Conservation (phyloP, 2,329 filamentous ascomycete genomes). For the Coniosporium tulheliwenetii region DNA sequence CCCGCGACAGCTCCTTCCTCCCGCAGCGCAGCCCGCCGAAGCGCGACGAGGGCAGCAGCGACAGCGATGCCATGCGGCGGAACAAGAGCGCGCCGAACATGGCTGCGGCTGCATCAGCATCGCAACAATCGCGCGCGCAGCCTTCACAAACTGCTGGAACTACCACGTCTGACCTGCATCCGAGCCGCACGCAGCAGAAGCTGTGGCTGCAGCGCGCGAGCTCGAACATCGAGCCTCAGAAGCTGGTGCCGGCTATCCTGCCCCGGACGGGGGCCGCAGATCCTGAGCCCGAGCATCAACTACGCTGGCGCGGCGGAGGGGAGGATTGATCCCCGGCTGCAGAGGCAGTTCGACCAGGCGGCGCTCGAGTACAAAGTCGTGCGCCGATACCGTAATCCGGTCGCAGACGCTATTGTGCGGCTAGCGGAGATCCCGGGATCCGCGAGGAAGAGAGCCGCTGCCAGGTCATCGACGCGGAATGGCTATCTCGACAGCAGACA, state of each 20-base stretch:
- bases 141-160: constrained; percentile 15
- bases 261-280: constrained; percentile 18
- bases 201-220: constrained; percentile 59
- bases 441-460: constrained; percentile 2
- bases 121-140: constrained; percentile 9
- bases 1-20: constrained; percentile 21
- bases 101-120: constrained; percentile 6
- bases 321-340: constrained; percentile 44
- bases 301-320: constrained; percentile 30
- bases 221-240: constrained; percentile 52
- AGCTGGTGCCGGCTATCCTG: constrained; percentile 25
- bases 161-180: constrained; percentile 22
- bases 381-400: constrained; percentile 54
- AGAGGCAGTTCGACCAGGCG: constrained; percentile 51
- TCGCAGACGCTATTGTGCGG: constrained; percentile 45
- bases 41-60: constrained; percentile 2
- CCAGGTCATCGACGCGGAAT: constrained; percentile 1
- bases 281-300: constrained; percentile 18
- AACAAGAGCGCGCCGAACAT: constrained; percentile 24
- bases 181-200: constrained; percentile 59
- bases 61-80: constrained; percentile 16
- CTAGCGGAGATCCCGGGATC: constrained; percentile 35
- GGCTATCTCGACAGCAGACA: background rate
- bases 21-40: constrained; percentile 1
- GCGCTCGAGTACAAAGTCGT: constrained; percentile 63